Evolutionary conservation across 1,284 basidiomycete species (phyloP).

Genomic region (Cryptococcus sp.): DNA sequence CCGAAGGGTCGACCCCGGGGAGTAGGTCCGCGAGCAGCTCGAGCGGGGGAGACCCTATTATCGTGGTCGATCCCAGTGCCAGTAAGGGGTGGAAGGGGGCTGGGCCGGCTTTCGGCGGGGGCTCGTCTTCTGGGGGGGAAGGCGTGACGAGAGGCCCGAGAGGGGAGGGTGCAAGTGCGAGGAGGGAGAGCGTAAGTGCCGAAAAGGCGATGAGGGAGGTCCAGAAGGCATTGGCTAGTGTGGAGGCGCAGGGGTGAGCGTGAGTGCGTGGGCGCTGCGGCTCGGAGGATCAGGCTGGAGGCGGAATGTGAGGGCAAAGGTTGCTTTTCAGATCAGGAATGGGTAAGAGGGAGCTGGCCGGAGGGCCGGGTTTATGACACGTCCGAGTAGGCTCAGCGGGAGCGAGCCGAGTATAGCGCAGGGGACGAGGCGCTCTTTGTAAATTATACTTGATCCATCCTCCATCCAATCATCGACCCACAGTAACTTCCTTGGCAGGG

Average conservation of each 20-base stretch:
- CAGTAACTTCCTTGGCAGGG: too few relatives aligned
- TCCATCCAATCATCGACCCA: too few relatives aligned
- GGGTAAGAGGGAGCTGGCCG: too few relatives aligned
- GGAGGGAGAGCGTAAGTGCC: slow-evolving; percentile 53
- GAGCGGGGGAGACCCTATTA: slow-evolving; percentile 22
- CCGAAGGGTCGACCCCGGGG: slow-evolving; percentile 30
- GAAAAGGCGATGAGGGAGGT: slow-evolving; percentile 65
- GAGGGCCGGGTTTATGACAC: neutral
- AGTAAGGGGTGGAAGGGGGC: slow-evolving; percentile 11
- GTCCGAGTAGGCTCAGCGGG: neutral
- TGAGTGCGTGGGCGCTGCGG: neutral
- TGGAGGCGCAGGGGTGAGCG: slow-evolving; percentile 26
- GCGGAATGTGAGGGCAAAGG: neutral
- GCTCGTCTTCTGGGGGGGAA: neutral
- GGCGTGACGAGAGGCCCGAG: slow-evolving; percentile 5
- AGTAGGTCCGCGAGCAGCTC: slow-evolving; percentile 20
- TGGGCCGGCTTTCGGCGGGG: neutral
- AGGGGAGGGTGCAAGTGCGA: slow-evolving; percentile 10
- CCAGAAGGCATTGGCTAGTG: slow-evolving; percentile 64
- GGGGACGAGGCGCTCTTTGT: too few relatives aligned
- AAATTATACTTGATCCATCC: too few relatives aligned
- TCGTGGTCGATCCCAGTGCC: slow-evolving; percentile 27
- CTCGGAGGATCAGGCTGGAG: neutral
- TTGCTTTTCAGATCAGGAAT: too few relatives aligned
- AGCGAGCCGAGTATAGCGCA: neutral